These are phyloP conservation scores for Podaxis sp. DNA, from an alignment of 768 basidiomycete genomes.

Conservation along the genomic window DNA sequence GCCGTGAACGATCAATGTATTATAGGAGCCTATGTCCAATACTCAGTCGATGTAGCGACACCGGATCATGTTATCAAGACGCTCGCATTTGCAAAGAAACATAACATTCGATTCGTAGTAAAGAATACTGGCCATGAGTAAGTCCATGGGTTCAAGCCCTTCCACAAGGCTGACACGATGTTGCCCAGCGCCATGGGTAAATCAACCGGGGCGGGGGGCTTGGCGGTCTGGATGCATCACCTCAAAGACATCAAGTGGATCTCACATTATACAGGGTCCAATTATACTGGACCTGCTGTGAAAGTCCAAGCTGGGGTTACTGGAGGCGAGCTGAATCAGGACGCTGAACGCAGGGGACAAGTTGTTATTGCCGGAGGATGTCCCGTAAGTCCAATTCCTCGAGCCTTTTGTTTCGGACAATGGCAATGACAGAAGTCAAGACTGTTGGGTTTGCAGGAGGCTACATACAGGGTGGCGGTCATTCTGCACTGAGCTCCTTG, in stretches of 20 bases:
- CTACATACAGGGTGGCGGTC: conserved; percentile 41
- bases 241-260: conserved; percentile 19
- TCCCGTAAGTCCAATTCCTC: conserved; percentile 14
- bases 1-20: conserved; percentile 15
- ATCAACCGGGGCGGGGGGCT: conserved; percentile 22
- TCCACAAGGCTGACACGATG: neutral
- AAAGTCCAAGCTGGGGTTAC: conserved; percentile 23
- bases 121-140: conserved; percentile 26
- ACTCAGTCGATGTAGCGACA: conserved; percentile 21
- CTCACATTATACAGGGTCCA: conserved; percentile 16
- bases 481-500: conserved; percentile 20
- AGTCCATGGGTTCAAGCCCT: neutral
- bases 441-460: conserved; percentile 41
- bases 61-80: conserved; percentile 22
- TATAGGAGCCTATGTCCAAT: conserved; percentile 16
- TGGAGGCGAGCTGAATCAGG: conserved; percentile 15
- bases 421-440: conserved; percentile 16
- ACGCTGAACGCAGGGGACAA: conserved; percentile 18
- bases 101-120: conserved; percentile 25
- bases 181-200: conserved; percentile 20
- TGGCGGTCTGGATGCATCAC: conserved; percentile 23
- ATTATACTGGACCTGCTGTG: conserved; percentile 19
- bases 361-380: conserved; percentile 21
- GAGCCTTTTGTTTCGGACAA: neutral
- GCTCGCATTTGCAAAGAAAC: conserved; percentile 21